Base-by-base conservation (phyloP, 2,329 filamentous ascomycete species). In the Talaromyces sp. region DNA sequence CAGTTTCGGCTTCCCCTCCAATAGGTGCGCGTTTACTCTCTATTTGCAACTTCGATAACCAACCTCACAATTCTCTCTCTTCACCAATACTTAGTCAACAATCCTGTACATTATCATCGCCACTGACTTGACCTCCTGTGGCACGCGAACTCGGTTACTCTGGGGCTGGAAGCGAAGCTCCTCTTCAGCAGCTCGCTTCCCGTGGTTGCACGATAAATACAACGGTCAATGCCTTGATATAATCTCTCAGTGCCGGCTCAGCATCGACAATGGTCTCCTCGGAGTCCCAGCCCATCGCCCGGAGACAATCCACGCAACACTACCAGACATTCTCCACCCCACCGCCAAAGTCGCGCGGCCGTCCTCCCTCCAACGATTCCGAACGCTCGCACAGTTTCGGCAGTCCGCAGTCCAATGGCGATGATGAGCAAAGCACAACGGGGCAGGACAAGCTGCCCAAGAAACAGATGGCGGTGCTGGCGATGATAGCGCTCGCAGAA, bases 401-500 rank as follows among this genome's bases (percentile, higher is more conserved):
- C 28, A 56, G 41, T 19, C 41, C 33, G n/a, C 53, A 48, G 9
- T 19, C 41, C 8, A 28, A 48, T 22, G 33, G 43, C 17, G 53
- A 56, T 2, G 53, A 48, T 13, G 53, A 48, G 31, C 31, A 56
- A 13, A 50, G 64, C 11, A 66, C 68, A 21, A 59, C 69, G 43
- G 61, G 65, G 10, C 61, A 61, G 10, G 63, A 66, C 33, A 61
- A 70, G 64, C 76, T 99, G 17, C 94, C 94, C 0, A 84, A 85
- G 63, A 85, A 81, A 64, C 94, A 97, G 77, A 86, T 99, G 61
- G 81, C 86, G 5, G 83, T 97, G 11, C 79, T 99, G 35, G 93
- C 93, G 1, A 77, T 97, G 63, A 89, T 99, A 60, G 92, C 92
- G 6, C 81, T 99, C 21, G 89, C 89, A 56, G 94, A 99, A 71